Percentiles rank a stretch among this genome's conserved stretches.
Evolutionary conservation across 208 protist genomes (phyloP).

Genomic region (Trypanosoma congolense): DNA sequence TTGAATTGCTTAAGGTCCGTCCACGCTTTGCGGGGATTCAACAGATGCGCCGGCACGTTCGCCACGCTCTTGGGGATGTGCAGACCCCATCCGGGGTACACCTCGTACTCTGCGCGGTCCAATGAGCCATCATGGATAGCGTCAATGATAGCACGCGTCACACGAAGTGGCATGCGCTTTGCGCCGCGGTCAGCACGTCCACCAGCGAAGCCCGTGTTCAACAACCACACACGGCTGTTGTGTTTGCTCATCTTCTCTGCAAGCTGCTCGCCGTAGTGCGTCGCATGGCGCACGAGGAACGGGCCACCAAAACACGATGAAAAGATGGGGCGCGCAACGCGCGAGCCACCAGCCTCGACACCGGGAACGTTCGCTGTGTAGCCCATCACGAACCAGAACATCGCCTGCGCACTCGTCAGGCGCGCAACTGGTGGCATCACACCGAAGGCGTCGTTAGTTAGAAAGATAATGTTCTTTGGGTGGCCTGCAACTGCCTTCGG

Average conservation of each 20-base stretch:
- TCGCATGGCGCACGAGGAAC: constrained; percentile 95
- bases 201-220: constrained; percentile 95
- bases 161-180: constrained; percentile 87
- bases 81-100: constrained; percentile 87
- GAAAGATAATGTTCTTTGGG: constrained; percentile 94
- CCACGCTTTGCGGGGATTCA: constrained; percentile 91
- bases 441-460: constrained; percentile 97
- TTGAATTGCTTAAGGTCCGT: constrained; percentile 80
- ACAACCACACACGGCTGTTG: constrained; percentile 83
- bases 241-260: constrained; percentile 88
- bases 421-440: constrained; percentile 94
- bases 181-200: constrained; percentile 80
- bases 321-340: constrained; percentile 91
- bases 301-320: constrained; percentile 94
- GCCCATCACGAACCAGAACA: constrained; percentile 93
- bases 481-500: constrained; percentile 68
- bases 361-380: constrained; percentile 94
- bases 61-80: constrained; percentile 70
- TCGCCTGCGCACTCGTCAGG: constrained; percentile 89
- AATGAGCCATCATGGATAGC: constrained; percentile 93
- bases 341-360: constrained; percentile 92
- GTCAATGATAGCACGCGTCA: constrained; percentile 93
- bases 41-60: constrained; percentile 77
- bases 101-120: constrained; percentile 50
- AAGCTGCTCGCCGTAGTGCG: constrained; percentile 94